phyloP scores from a whole-genome alignment of 2,329 filamentous ascomycete genomes.

The Colletotrichum zoysiae region DNA sequence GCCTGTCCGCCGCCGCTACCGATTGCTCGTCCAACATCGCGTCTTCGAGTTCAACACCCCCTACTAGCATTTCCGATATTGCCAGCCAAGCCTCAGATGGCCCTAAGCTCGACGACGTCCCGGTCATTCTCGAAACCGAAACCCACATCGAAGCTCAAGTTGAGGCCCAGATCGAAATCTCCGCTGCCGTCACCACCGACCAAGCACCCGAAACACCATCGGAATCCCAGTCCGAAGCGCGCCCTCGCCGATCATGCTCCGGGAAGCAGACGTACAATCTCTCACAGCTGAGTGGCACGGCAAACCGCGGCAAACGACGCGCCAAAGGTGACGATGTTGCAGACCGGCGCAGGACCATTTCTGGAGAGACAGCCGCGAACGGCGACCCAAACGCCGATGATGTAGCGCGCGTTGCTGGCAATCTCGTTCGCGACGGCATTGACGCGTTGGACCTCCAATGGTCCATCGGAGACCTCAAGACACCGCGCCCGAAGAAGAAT shows the following conservation, averaged over 20 bases:
- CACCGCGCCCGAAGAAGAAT: conserved; percentile 51
- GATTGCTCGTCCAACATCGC: conserved; percentile 65
- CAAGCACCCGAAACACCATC: conserved; percentile 27
- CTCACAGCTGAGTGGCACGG: conserved; percentile 71
- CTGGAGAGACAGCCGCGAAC: conserved; percentile 54
- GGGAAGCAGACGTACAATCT: conserved; percentile 76
- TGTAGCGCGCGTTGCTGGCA: conserved; percentile 43
- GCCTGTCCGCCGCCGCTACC: conserved; percentile 48
- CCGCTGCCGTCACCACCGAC: conserved; percentile 18
- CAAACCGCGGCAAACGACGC: conserved; percentile 69
- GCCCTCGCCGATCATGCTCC: conserved; percentile 67
- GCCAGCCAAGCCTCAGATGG: conserved; percentile 66
- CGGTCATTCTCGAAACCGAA: conserved; percentile 40
- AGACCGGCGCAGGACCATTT: conserved; percentile 60
- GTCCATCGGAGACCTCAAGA: conserved; percentile 55
- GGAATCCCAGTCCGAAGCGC: conserved; percentile 52
- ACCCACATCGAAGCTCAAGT: conserved; percentile 31
- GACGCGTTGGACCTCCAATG: conserved; percentile 62
- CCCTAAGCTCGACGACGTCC: conserved; percentile 52
- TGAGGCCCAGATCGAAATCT: conserved; percentile 36
- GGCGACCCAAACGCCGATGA: conserved; percentile 43
- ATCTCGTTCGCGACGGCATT: conserved; percentile 54
- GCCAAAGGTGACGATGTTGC: conserved; percentile 63
- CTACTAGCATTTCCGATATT: conserved; percentile 74
- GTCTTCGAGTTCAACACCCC: conserved; percentile 73